Percentiles rank a stretch among this genome's conserved stretches.
These are phyloP conservation scores for Trypanosoma avium DNA, from an alignment of 208 protist species.

Conservation along the genomic window DNA sequence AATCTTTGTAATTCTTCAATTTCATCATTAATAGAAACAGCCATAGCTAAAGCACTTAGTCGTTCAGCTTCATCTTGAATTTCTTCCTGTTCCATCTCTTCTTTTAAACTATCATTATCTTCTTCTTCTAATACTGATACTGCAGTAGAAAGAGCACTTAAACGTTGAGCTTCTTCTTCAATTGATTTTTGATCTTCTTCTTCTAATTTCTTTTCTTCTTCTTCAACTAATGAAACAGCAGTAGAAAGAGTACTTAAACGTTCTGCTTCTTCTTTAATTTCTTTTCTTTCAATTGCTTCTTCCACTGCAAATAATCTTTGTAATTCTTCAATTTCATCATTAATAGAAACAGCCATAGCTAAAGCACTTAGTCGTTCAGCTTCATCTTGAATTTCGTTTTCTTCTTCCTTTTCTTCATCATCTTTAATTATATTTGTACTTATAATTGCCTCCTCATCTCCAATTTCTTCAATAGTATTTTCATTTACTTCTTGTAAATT, in stretches of 20 bases:
- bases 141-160: neutral
- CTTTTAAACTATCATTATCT: neutral
- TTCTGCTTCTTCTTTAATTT: too few species aligned
- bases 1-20: too few species aligned
- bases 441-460: constrained; percentile 3
- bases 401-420: constrained; percentile 23
- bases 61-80: neutral
- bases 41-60: neutral
- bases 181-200: neutral
- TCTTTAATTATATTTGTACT: constrained; percentile 1
- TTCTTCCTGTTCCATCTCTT: neutral
- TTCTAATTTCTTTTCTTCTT: constrained; percentile 2
- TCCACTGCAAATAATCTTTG: too few species aligned
- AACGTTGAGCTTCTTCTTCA: neutral
- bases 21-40: too few species aligned
- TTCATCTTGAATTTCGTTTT: constrained; percentile 13
- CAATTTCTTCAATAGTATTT: neutral
- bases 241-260: too few species aligned
- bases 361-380: too few species aligned
- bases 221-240: neutral
- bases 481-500: constrained; percentile 30
- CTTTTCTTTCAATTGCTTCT: too few species aligned
- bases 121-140: neutral
- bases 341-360: too few species aligned
- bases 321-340: too few species aligned